Percentiles rank a stretch among this genome's conserved stretches.
Conservation (phyloP, 495 filamentous ascomycete species). For the Acidiella bohemica region DNA sequence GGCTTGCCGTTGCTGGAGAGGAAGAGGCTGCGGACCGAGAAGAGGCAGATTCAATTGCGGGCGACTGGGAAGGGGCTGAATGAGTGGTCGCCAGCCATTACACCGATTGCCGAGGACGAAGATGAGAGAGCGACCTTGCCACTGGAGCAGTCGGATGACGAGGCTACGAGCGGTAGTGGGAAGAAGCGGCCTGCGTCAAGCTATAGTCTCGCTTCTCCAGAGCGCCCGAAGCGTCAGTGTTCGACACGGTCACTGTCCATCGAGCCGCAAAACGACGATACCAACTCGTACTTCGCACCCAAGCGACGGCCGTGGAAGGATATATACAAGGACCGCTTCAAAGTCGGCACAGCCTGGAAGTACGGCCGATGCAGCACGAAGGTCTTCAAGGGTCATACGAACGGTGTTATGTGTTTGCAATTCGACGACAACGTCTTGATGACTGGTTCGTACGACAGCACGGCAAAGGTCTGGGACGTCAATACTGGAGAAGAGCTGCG, state of each 20-base stretch:
- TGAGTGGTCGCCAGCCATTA: conserved; percentile 40
- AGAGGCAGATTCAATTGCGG: conserved; percentile 66
- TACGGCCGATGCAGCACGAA: conserved; percentile 74
- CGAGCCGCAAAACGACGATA: not conserved
- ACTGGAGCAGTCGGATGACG: not conserved
- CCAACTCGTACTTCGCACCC: conserved; percentile 36
- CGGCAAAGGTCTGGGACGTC: conserved; percentile 92
- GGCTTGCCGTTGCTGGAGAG: conserved; percentile 79
- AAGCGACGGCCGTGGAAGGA: conserved; percentile 75
- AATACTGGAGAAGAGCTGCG: conserved; percentile 74
- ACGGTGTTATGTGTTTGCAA: conserved; percentile 92
- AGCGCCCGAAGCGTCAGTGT: conserved; percentile 8
- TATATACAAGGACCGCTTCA: conserved; percentile 76
- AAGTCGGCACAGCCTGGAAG: conserved; percentile 92
- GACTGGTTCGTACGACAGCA: conserved; percentile 88
- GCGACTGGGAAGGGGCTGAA: conserved; percentile 43
- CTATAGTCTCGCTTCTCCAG: conserved; percentile 1
- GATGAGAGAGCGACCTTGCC: not conserved
- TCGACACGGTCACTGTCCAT: conserved; percentile 13
- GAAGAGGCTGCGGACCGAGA: conserved; percentile 75
- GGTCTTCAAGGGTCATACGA: conserved; percentile 74
- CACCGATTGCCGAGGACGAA: conserved; percentile 30
- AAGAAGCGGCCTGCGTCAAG: conserved; percentile 6
- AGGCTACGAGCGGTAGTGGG: not conserved
- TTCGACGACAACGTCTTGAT: conserved; percentile 87